phyloP scores from a whole-genome alignment of 1,284 basidiomycete genomes.

The Papiliotrema terrestris region DNA sequence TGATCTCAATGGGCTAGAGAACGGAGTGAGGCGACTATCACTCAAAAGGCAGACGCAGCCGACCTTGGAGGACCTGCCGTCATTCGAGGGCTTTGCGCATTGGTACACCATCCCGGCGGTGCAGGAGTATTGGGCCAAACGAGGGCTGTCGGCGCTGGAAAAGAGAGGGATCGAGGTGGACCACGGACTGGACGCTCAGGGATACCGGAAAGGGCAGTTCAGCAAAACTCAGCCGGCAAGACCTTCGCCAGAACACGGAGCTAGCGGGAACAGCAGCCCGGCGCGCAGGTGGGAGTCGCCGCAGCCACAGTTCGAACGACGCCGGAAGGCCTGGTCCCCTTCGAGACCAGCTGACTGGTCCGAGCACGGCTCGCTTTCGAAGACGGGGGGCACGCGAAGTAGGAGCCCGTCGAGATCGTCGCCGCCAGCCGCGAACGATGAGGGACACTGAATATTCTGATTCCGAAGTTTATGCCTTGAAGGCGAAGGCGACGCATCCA shows the following conservation, averaged over 20 bases:
- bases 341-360: not conserved
- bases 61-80: slow-evolving; percentile 27
- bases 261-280: too few species aligned
- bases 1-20: not conserved
- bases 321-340: not conserved
- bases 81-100: slow-evolving; percentile 25
- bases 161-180: slow-evolving; percentile 30
- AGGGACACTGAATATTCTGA: not conserved
- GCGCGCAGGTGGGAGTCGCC: too few species aligned
- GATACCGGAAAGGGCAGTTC: not conserved
- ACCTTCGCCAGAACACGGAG: not conserved
- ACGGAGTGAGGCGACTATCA: not conserved
- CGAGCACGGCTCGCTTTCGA: not conserved
- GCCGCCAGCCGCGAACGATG: not conserved
- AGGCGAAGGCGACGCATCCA: not conserved
- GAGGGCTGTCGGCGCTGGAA: slow-evolving; percentile 27
- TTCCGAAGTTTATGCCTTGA: not conserved
- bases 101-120: slow-evolving; percentile 28
- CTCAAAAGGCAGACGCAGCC: not conserved
- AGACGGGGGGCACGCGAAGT: not conserved
- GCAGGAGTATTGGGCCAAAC: slow-evolving; percentile 24
- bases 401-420: not conserved
- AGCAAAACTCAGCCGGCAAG: not conserved
- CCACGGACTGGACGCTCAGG: slow-evolving; percentile 21
- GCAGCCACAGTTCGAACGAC: not conserved